These are phyloP conservation scores for Didymella sp. DNA, from an alignment of 2,329 filamentous ascomycete genomes.

Conservation along the genomic window DNA sequence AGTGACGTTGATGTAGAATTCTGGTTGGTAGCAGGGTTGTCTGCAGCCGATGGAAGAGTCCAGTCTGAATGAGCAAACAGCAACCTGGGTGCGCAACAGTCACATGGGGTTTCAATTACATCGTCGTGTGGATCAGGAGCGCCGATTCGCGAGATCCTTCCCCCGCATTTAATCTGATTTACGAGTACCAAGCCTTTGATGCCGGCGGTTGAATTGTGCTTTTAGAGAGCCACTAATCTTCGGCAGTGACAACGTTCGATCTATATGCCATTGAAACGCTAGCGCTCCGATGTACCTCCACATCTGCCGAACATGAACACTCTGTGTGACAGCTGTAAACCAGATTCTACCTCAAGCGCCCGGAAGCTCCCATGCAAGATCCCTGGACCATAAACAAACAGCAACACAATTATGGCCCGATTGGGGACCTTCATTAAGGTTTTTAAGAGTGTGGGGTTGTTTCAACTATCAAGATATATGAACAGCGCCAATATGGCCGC, in stretches of 20 bases:
- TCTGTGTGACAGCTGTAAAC: background rate
- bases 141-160: background rate
- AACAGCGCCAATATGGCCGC: background rate
- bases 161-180: background rate
- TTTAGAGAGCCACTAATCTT: background rate
- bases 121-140: background rate
- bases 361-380: background rate
- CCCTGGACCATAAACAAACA: background rate
- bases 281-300: background rate
- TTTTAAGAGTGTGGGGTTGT: background rate
- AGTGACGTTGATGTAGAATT: background rate
- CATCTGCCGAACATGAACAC: background rate
- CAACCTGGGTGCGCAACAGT: background rate
- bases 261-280: background rate
- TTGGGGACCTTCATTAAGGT: background rate
- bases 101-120: background rate
- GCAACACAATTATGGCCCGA: background rate
- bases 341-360: background rate
- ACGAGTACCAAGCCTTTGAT: background rate
- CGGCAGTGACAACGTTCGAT: background rate
- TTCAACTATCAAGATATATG: background rate
- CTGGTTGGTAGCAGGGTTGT: background rate
- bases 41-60: background rate
- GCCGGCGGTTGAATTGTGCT: background rate
- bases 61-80: background rate